Evolutionary conservation across 164 flowering plant genomes (phyloP).

Genomic region (Malania oleifera): DNA sequence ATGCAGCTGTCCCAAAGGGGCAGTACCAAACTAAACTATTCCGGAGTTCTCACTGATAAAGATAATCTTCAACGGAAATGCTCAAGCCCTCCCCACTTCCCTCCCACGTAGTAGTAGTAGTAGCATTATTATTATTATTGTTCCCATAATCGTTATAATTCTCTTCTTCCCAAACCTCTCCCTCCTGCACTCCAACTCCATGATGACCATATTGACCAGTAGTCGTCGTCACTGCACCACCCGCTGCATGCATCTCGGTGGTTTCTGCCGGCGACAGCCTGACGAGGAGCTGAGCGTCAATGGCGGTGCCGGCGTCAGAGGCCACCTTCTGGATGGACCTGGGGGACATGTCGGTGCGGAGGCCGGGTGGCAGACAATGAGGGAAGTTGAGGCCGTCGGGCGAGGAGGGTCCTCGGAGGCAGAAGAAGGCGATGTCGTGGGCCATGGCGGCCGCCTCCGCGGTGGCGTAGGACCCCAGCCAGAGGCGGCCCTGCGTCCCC

Average conservation of each 20-base stretch:
- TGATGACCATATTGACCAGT: no score
- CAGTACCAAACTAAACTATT: no score
- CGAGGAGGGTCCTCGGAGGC: conserved; percentile 31
- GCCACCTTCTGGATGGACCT: conserved; percentile 55
- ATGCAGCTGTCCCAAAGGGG: no score
- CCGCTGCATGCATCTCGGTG: neutral
- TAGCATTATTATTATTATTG: no score
- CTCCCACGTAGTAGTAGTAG: no score
- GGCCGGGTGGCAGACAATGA: conserved; percentile 17
- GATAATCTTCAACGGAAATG: conserved; percentile 49
- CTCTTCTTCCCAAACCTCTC: conserved; percentile 11
- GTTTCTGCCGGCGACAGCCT: neutral
- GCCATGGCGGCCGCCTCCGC: conserved; percentile 75
- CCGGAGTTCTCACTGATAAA: no score
- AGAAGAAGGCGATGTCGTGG: conserved; percentile 57
- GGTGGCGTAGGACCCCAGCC: conserved; percentile 66
- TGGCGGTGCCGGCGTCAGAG: conserved; percentile 60
- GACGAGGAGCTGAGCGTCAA: conserved; percentile 31
- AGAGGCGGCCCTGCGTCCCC: conserved; percentile 49
- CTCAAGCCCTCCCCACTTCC: conserved; percentile 19
- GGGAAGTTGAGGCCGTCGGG: conserved; percentile 48
- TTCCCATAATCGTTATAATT: conserved; percentile 2
- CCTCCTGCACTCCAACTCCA: no score
- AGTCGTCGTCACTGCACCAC: no score
- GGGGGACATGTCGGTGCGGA: conserved; percentile 43